Evolutionary conservation across 2,329 filamentous ascomycete species (phyloP).

Genomic region (Arthrobotrys sphaeroides): DNA sequence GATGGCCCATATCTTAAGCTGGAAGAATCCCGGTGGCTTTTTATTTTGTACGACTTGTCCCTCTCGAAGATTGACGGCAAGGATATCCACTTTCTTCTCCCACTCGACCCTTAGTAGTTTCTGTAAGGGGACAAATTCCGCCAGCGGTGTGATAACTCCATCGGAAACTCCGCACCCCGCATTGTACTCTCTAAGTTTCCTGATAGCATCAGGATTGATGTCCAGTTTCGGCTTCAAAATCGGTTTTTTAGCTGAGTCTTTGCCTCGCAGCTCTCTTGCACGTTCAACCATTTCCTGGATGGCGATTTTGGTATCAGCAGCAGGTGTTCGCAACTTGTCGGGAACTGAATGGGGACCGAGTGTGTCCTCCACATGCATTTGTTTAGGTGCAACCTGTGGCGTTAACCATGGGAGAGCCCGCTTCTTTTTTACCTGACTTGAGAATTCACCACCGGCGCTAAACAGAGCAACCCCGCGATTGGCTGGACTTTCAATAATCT

Average conservation of each 20-base stretch:
- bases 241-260: constrained; percentile 5
- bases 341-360: constrained; percentile 16
- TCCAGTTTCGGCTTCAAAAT: constrained; percentile 17
- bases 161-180: constrained; percentile 7
- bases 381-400: neutral
- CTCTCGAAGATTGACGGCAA: constrained; percentile 55
- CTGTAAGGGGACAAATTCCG: constrained; percentile 56
- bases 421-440: neutral
- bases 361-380: no score
- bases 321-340: neutral
- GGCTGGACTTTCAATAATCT: constrained; percentile 4
- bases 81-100: constrained; percentile 55
- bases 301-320: constrained; percentile 9
- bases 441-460: neutral
- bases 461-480: neutral
- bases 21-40: constrained; percentile 55
- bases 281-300: constrained; percentile 10
- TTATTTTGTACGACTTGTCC: constrained; percentile 42
- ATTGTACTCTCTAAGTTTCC: constrained; percentile 17
- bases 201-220: constrained; percentile 32
- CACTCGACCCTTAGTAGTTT: constrained; percentile 51
- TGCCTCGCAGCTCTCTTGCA: neutral
- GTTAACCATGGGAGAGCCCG: constrained; percentile 32
- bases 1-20: constrained; percentile 54
- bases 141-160: constrained; percentile 46